Evolutionary conservation across 306 rosid species (phyloP), one percentile per base, ranked within the genome.

Genomic region (Comarum palustre): DNA sequence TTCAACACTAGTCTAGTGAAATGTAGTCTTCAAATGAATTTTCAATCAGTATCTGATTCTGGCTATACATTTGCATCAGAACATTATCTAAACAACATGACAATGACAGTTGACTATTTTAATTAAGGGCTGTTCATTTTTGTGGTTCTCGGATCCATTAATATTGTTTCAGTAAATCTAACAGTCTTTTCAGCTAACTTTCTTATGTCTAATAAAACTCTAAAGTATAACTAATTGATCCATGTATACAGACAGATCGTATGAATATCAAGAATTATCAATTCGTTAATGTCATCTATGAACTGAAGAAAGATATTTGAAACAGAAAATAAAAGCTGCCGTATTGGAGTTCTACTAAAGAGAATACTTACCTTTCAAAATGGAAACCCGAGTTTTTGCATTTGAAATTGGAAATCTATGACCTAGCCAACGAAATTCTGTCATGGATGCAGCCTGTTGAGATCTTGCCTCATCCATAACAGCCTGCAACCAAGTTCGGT

Each of bases 371-470:
- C 99, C 97, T 88, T 91, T 95, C 71, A 91, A 73, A 79, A 95
- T 91, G 77, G 97, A 74, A 84, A 95, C 97, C 82, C 99, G 84
- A 62, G 97, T 91, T 88, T 95, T 95, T 58, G 96, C 96, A 84
- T 91, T 95, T 52, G 99, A 91, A 69, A 87, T 72, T 66, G 99
- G 99, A 88, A 90, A 95, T 78, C 89, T 87, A 77, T 83, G 92
- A 80, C 97, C 99, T 80, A 95, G 96, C 99, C 99, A 95, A 66
- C 83, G 78, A 72, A 95, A 91, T 77, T 95, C 99, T 15, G 97
- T 91, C 99, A 95, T 88, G 76, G 99, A 91, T 65, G 97, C 99
- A 80, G 97, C 99, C 85, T 95, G 99, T 66, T 95, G 96, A 91
- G 99, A 91, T 88, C 99, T 88, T 74, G 96, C 96, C 88, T 95